Conservation (phyloP, 768 basidiomycete genomes). For the Coprinellus micaceus region DNA sequence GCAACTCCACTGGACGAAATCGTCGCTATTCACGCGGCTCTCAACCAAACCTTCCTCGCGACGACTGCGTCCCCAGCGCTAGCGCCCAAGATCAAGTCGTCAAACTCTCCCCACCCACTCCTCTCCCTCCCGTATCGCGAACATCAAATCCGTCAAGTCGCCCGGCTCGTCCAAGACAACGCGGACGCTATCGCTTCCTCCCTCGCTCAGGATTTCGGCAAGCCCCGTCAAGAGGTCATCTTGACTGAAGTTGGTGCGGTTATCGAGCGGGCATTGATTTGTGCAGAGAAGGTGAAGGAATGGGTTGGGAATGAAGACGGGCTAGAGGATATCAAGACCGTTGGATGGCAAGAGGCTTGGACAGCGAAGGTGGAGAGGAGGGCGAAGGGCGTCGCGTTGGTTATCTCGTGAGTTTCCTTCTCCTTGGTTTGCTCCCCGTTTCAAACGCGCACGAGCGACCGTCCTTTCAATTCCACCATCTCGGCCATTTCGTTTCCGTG, state of each 20-base stretch:
- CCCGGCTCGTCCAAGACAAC: conserved; percentile 62
- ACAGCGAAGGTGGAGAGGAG: conserved; percentile 49
- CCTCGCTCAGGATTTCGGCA: conserved; percentile 44
- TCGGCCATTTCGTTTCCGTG: not conserved
- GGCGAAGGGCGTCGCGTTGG: conserved; percentile 59
- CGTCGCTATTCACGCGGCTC: too few relatives aligned
- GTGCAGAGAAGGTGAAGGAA: conserved; percentile 47
- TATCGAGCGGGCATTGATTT: conserved; percentile 39
- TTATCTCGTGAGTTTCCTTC: conserved; percentile 48
- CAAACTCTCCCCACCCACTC: conserved; percentile 5
- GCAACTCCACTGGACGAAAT: too few relatives aligned
- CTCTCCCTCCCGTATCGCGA: conserved; percentile 55
- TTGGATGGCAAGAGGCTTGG: conserved; percentile 47
- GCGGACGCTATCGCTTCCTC: conserved; percentile 47
- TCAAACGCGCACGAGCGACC: not conserved
- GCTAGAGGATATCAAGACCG: conserved; percentile 31
- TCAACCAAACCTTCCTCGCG: too few relatives aligned
- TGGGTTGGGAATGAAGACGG: conserved; percentile 47
- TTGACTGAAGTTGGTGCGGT: conserved; percentile 43
- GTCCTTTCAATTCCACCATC: not conserved
- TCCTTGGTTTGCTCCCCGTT: not conserved
- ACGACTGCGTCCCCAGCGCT: too few relatives aligned
- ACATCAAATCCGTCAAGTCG: conserved; percentile 61
- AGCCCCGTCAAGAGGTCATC: conserved; percentile 40
- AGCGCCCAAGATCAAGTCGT: not conserved